These are phyloP conservation scores for Aspergillus texensis DNA, from an alignment of 2,329 filamentous ascomycete species.

Conservation along the genomic window DNA sequence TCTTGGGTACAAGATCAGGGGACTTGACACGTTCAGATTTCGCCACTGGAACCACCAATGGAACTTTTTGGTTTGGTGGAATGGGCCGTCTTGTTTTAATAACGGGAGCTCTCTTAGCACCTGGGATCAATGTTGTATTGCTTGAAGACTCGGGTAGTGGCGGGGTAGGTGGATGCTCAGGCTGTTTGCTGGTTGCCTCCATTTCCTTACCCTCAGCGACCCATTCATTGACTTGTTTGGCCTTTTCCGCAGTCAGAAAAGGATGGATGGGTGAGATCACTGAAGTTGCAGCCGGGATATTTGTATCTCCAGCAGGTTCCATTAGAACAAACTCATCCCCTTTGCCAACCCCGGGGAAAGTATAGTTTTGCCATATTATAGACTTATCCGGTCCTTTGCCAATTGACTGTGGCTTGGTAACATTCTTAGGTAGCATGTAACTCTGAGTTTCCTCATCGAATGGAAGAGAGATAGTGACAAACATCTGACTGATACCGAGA, in stretches of 20 bases:
- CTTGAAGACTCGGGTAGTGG: not conserved
- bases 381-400: slow-evolving; percentile 26
- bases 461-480: slow-evolving; percentile 23
- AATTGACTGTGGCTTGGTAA: slow-evolving; percentile 21
- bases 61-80: not conserved
- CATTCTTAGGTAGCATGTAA: slow-evolving; percentile 19
- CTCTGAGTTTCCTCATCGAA: slow-evolving; percentile 20
- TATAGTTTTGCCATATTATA: slow-evolving; percentile 35
- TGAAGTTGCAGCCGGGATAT: slow-evolving; percentile 4
- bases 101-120: slow-evolving; percentile 18
- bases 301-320: slow-evolving; percentile 11
- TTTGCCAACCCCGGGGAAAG: slow-evolving; percentile 35
- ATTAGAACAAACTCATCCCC: slow-evolving; percentile 23
- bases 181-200: slow-evolving; percentile 9
- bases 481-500: slow-evolving; percentile 25
- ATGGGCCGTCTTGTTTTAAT: slow-evolving; percentile 24
- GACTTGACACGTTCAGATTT: not conserved
- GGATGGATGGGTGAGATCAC: slow-evolving; percentile 20
- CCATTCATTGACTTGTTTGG: slow-evolving; percentile 33
- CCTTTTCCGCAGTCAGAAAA: slow-evolving; percentile 32
- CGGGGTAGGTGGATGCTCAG: not conserved
- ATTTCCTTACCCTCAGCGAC: slow-evolving; percentile 27
- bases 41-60: not conserved
- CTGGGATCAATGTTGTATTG: not conserved
- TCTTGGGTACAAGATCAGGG: slow-evolving; percentile 5